A percentile compares a stretch with the other conserved stretches of the same genome.
Conservation (phyloP, 345 rosid species). For the Trapa bicornis region DNA sequence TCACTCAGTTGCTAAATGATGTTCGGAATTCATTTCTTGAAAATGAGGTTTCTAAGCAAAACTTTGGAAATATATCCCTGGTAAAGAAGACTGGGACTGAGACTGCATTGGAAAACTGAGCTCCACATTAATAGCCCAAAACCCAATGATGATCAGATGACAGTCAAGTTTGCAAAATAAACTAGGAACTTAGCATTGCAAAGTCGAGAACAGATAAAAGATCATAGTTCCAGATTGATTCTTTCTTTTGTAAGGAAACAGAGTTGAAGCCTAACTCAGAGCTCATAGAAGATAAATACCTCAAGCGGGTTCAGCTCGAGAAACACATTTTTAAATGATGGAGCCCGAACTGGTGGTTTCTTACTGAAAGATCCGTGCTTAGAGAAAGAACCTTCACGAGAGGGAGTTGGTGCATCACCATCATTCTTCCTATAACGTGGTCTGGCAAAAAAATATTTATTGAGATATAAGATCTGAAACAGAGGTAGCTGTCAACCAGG, state of each 20-base stretch:
- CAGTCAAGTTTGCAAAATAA: background rate
- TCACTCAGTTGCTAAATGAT: background rate
- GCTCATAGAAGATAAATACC: conserved; percentile 31
- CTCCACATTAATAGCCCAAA: no score
- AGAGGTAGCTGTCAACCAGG: background rate
- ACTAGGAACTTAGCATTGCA: background rate
- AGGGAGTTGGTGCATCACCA: conserved; percentile 15
- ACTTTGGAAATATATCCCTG: background rate
- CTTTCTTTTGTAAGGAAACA: background rate
- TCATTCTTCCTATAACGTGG: conserved; percentile 36
- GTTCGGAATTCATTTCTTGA: background rate
- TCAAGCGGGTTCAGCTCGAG: conserved; percentile 71
- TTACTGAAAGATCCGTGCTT: conserved; percentile 29
- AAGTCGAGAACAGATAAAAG: background rate
- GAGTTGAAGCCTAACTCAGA: background rate
- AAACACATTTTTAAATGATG: conserved; percentile 37
- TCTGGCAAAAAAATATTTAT: conserved; percentile 19
- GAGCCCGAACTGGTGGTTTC: conserved; percentile 27
- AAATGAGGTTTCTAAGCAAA: background rate
- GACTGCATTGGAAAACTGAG: background rate
- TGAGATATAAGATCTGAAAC: background rate
- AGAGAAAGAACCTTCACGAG: conserved; percentile 30
- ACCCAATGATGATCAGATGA: background rate
- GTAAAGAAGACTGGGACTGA: background rate
- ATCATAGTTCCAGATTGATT: background rate